Evolutionary conservation across 306 rosid genomes (phyloP), one percentile per base, ranked within the genome.

Genomic region (Abrus pulchellus): DNA sequence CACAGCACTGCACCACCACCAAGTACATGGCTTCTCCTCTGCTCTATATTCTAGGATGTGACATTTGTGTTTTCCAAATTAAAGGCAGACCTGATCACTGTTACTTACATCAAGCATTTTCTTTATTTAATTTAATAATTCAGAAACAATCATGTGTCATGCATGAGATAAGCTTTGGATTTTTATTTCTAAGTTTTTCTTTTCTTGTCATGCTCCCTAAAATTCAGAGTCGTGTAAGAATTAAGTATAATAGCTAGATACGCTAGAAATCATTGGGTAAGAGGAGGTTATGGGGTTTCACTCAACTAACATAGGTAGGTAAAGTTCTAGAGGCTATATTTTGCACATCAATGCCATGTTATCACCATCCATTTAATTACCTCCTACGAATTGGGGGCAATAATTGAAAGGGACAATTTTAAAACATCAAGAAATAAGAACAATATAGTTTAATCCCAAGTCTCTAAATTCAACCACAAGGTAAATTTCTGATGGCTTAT

Each of bases 371-470:
- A 79, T 80, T 71, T 72, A 82, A 62, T 74, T 80, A 72, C 20
- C 82, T 27, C 61, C 82, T 66, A 55, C 74, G 34, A 47, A 67
- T 33, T 28, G 34, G 10, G 40, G 63, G 33, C 73, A 68, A 59
- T 45, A 55, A 56, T 27, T 72, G 91, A 88, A 68, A 73, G 64
- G 56, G 91, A 85, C 91, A 68, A 34, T 63, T 67, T 66, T 13
- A 32, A 69, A 29, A 20, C 68, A 57, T 63, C 70, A 55, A 78
- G 20, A 20, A 20, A 20, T 20, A 20, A 20, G 0, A 52, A 61
- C 69, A 36, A 52, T 48, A 82, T 65, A 14, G 44, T 72, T 72
- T 49, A 74, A 63, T 33, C 72, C 75, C 20, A 48, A 68, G 36
- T 66, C 59, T 79, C 60, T 52, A 41, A 28, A 77, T 74, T 32